phyloP scores from a whole-genome alignment of 2,329 filamentous ascomycete species.

The Talaromyces sp. region DNA sequence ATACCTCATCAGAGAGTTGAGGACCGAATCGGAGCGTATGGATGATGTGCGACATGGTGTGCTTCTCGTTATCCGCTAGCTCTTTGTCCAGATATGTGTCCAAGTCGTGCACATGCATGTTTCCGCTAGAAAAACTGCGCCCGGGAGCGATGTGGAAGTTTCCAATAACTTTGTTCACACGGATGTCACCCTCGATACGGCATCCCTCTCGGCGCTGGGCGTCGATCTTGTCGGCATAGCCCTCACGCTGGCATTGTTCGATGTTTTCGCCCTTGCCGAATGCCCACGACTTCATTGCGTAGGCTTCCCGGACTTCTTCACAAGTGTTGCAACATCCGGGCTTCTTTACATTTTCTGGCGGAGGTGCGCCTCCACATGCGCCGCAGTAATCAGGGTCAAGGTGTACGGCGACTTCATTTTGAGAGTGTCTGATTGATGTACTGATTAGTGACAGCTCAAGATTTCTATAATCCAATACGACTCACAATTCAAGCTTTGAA shows the following conservation, averaged over 20 bases:
- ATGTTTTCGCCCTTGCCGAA: slow-evolving; percentile 90
- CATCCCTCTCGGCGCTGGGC: slow-evolving; percentile 88
- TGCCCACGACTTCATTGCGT: slow-evolving; percentile 83
- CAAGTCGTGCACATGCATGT: slow-evolving; percentile 96
- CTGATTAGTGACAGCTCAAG: slow-evolving; percentile 3
- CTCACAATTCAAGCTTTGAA: slow-evolving; percentile 64
- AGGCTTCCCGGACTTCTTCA: slow-evolving; percentile 93
- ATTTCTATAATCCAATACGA: slow-evolving; percentile 20
- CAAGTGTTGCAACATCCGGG: slow-evolving; percentile 95
- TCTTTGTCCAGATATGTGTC: slow-evolving; percentile 82
- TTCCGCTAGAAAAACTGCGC: slow-evolving; percentile 90
- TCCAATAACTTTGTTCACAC: slow-evolving; percentile 96
- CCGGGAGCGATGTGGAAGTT: slow-evolving; percentile 99
- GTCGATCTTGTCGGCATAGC: slow-evolving; percentile 85
- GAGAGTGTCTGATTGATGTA: slow-evolving; percentile 54
- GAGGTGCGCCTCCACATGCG: slow-evolving; percentile 78
- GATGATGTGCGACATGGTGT: slow-evolving; percentile 85
- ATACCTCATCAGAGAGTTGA: slow-evolving; percentile 71
- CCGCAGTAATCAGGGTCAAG: slow-evolving; percentile 92
- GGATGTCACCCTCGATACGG: slow-evolving; percentile 83
- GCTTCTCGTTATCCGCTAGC: slow-evolving; percentile 58
- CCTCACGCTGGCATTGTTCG: slow-evolving; percentile 91
- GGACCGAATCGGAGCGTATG: slow-evolving; percentile 91
- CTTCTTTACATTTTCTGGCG: slow-evolving; percentile 69
- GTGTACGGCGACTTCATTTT: slow-evolving; percentile 67